Percentiles rank a stretch among this genome's conserved stretches.
Evolutionary conservation across 1,139 yeast genomes (phyloP).

Genomic region (Debaryomycetaceae sp.): DNA sequence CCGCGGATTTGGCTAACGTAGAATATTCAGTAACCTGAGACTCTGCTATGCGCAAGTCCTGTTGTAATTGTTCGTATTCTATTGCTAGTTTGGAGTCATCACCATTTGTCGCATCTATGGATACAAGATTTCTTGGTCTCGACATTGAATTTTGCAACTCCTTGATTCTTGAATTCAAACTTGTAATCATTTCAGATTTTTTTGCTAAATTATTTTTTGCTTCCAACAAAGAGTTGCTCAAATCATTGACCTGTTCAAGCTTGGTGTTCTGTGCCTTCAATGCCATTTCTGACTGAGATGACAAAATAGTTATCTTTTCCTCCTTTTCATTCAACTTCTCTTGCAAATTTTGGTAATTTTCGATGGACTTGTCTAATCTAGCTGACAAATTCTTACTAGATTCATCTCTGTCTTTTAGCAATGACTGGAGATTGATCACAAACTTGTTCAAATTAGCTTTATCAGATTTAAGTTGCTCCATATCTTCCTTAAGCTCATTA

Average conservation of each 20-base stretch:
- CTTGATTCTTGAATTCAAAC: slow-evolving; percentile 22
- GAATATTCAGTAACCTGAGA: slow-evolving; percentile 37
- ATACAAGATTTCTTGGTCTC: not conserved
- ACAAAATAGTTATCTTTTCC: slow-evolving; percentile 42
- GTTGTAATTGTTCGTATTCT: slow-evolving; percentile 34
- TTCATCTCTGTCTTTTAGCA: slow-evolving; percentile 61
- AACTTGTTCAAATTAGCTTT: slow-evolving; percentile 57
- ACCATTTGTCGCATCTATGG: slow-evolving; percentile 3
- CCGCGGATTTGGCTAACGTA: slow-evolving; percentile 40
- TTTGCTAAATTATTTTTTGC: slow-evolving; percentile 38
- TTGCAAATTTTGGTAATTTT: slow-evolving; percentile 51
- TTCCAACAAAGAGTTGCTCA: slow-evolving; percentile 40
- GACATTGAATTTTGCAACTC: slow-evolving; percentile 12
- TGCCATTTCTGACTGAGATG: slow-evolving; percentile 55
- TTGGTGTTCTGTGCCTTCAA: slow-evolving; percentile 63
- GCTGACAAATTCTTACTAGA: slow-evolving; percentile 49
- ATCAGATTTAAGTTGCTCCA: slow-evolving; percentile 54
- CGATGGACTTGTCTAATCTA: slow-evolving; percentile 49
- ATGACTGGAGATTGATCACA: slow-evolving; percentile 58
- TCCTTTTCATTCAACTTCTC: slow-evolving; percentile 50
- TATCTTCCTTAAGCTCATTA: slow-evolving; percentile 52
- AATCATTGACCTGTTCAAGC: slow-evolving; percentile 58
- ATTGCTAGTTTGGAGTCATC: slow-evolving; percentile 9
- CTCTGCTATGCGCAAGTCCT: slow-evolving; percentile 37
- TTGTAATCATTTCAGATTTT: slow-evolving; percentile 23